Evolutionary conservation across 257 asterid genomes (phyloP).

Genomic region (Salvia splendens): DNA sequence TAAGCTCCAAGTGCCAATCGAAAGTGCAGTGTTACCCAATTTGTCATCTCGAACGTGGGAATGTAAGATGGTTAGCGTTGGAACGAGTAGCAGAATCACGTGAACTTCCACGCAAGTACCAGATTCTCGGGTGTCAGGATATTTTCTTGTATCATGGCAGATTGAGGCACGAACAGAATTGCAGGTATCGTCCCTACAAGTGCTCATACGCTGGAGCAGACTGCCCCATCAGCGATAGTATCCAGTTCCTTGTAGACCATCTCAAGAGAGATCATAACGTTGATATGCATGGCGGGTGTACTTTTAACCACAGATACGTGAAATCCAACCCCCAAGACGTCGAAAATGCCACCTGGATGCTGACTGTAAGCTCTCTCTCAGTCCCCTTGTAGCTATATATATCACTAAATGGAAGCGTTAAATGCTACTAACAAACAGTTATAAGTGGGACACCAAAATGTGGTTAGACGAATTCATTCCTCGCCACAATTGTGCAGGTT

Average conservation of each 20-base stretch:
- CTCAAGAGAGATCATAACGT: slow-evolving; percentile 60
- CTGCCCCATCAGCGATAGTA: slow-evolving; percentile 50
- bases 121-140: slow-evolving; percentile 53
- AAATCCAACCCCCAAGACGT: slow-evolving; percentile 55
- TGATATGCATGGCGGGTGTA: slow-evolving; percentile 59
- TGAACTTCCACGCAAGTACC: slow-evolving; percentile 53
- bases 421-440: too few species aligned
- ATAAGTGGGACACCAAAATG: too few species aligned
- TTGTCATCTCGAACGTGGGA: slow-evolving; percentile 55
- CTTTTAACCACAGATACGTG: slow-evolving; percentile 63
- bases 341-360: slow-evolving; percentile 62
- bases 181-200: slow-evolving; percentile 53
- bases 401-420: too few species aligned
- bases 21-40: slow-evolving; percentile 52
- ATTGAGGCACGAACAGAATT: slow-evolving; percentile 47
- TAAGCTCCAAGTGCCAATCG: slow-evolving; percentile 54
- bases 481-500: slow-evolving; percentile 36
- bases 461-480: too few species aligned
- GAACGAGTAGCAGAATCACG: slow-evolving; percentile 60
- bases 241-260: slow-evolving; percentile 50
- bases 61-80: slow-evolving; percentile 59
- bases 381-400: too few species aligned
- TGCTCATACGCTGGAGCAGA: slow-evolving; percentile 62
- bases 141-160: slow-evolving; percentile 45
- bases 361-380: slow-evolving; percentile 41